Percentiles rank a stretch among this genome's conserved stretches.
Conservation (phyloP, 148 eudicot species). For the Polygonum maritimum region DNA sequence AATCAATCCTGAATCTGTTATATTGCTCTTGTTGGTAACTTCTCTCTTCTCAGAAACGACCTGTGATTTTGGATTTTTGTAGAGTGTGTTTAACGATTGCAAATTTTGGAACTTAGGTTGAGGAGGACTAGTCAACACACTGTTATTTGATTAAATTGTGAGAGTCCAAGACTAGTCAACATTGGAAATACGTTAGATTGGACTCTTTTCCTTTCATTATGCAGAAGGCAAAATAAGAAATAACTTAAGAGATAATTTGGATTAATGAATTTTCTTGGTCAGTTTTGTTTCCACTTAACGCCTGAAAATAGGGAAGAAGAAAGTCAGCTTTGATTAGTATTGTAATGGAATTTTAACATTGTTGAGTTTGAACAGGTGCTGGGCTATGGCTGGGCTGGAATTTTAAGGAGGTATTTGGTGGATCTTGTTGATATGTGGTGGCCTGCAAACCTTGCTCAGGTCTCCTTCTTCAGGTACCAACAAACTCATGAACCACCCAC, state of each 20-base stretch:
- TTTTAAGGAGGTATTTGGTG: constrained; percentile 82
- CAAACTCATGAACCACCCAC: neutral
- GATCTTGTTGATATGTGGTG: constrained; percentile 99
- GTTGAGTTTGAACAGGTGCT: constrained; percentile 34
- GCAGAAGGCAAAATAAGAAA: neutral
- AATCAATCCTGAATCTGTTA: too few relatives aligned
- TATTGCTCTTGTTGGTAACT: too few relatives aligned
- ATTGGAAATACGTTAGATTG: neutral
- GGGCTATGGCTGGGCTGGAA: constrained; percentile 99
- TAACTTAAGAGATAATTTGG: neutral
- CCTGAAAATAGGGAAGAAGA: neutral
- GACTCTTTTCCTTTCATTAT: neutral
- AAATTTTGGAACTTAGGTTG: too few relatives aligned
- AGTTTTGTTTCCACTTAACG: too few relatives aligned
- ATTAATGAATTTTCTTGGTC: neutral
- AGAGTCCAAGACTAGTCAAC: neutral
- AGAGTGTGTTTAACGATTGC: too few relatives aligned
- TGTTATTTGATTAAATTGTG: neutral
- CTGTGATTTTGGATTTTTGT: too few relatives aligned
- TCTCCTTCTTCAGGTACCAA: constrained; percentile 79
- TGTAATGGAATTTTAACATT: neutral
- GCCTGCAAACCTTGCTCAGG: constrained; percentile 97
- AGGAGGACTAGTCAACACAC: neutral
- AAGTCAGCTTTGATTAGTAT: neutral
- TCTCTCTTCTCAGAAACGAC: too few relatives aligned